Base-by-base conservation (phyloP, 2,329 filamentous ascomycete genomes). In the Colletotrichum sp. region DNA sequence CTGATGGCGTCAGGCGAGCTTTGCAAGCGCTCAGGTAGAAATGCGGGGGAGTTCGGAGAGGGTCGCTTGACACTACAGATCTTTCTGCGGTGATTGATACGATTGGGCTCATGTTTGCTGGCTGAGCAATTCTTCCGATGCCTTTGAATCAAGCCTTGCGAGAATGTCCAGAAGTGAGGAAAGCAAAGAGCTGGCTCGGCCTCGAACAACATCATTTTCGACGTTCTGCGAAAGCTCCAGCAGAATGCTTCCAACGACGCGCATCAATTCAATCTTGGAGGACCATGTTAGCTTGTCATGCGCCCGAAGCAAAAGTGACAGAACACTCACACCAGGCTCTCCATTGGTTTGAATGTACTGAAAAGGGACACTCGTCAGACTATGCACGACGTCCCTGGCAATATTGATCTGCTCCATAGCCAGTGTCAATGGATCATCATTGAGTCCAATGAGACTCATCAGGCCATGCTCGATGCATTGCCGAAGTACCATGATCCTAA, bases 241-340 rank as follows among this genome's bases (percentile, higher is more conserved):
- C 8, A 86, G 76, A 43, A 82, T 84, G 7, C 84, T 84, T 4
- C 85, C 84, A 7, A 85, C 82, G 1, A 85, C 78, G 1, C 85
- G 80, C 67, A 86, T 85, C 65, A 86, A 86, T 69, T 86, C 85
- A 10, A 85, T 83, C 84, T 85, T 21, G 6, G 1, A 24, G 8
- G 10, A n/a, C 16, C 3, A 15, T 48, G 34, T 61, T 12, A 61
- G 24, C 26, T 24, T 24, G 6, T 48, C 7, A 55, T 26, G 6
- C 26, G 26, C 26, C 26, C 26, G 26, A 26, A 26, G 26, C 6
- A 26, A 26, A 26, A 26, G 26, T 26, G 26, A 26, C 26, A 26
- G 26, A 6, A 26, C 26, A 71, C 67, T 71, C 18, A 71, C 67
- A 2, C 67, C 64, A 10, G 69, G 72, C 8, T 75, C 72, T 21